Conservation (phyloP, 148 eudicot species). For the Rhododendron henanense region DNA sequence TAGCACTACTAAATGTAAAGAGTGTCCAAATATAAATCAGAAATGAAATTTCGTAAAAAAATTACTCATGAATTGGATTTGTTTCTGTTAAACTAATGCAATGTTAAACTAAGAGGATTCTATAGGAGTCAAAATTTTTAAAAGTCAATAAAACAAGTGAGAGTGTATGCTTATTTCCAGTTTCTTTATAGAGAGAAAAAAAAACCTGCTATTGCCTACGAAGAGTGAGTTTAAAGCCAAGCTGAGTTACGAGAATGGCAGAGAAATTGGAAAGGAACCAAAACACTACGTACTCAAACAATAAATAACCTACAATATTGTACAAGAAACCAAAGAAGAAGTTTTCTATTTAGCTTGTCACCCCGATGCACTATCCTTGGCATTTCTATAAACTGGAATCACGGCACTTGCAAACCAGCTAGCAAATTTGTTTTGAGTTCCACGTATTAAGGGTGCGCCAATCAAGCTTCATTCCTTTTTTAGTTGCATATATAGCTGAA, state of each 20-base stretch:
- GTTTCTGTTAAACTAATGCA: neutral
- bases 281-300: neutral
- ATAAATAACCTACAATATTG: no score
- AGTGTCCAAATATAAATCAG: neutral
- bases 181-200: no score
- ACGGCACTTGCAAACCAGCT: neutral
- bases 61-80: neutral
- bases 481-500: neutral
- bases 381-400: neutral
- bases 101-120: neutral
- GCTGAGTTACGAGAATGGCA: neutral
- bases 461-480: neutral
- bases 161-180: neutral
- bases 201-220: neutral
- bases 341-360: neutral
- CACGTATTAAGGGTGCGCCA: neutral
- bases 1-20: neutral
- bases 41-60: neutral
- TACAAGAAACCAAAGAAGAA: neutral
- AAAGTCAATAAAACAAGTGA: no score
- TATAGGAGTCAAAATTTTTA: no score
- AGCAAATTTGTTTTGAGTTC: neutral
- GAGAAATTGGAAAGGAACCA: neutral
- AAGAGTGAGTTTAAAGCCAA: neutral
- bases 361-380: neutral